Evolutionary conservation across 179 eudicot genomes (phyloP).

Genomic region (Corrigiola litoralis): DNA sequence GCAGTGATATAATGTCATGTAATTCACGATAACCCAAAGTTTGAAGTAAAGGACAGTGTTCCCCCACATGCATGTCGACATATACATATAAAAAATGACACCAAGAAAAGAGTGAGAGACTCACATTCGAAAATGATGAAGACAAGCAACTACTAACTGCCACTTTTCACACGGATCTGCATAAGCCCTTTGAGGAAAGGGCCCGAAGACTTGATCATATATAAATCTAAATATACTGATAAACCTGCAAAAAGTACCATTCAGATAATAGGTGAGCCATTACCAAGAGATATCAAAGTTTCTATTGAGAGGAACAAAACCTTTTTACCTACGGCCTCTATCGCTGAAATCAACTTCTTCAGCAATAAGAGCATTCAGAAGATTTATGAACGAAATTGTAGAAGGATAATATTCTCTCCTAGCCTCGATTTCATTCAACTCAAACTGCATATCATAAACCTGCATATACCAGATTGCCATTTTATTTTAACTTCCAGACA

Average conservation of each 20-base stretch:
- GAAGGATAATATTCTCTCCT: slow-evolving; percentile 95
- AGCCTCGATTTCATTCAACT: slow-evolving; percentile 95
- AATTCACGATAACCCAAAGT: too few relatives aligned
- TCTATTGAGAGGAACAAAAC: not conserved
- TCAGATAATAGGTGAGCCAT: slow-evolving; percentile 5
- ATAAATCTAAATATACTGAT: slow-evolving; percentile 91
- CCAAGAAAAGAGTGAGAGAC: slow-evolving; percentile 18
- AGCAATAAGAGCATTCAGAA: slow-evolving; percentile 83
- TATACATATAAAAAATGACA: not conserved
- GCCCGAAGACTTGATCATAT: slow-evolving; percentile 92
- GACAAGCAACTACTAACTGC: slow-evolving; percentile 93
- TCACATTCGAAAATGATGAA: slow-evolving; percentile 86
- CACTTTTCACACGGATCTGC: slow-evolving; percentile 90
- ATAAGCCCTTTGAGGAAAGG: slow-evolving; percentile 96
- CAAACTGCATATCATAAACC: slow-evolving; percentile 98
- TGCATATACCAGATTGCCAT: slow-evolving; percentile 28
- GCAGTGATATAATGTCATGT: not conserved
- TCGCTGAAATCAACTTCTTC: slow-evolving; percentile 87
- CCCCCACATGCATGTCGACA: not conserved
- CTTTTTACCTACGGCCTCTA: slow-evolving; percentile 75
- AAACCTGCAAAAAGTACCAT: slow-evolving; percentile 51
- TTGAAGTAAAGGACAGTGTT: too few relatives aligned
- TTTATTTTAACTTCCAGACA: not conserved
- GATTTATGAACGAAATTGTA: slow-evolving; percentile 86
- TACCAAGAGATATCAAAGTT: slow-evolving; percentile 1